A percentile compares a stretch with the other conserved stretches of the same genome.
phyloP scores from a whole-genome alignment of 139 green algal genomes.

The Spirogloea muscicola region DNA sequence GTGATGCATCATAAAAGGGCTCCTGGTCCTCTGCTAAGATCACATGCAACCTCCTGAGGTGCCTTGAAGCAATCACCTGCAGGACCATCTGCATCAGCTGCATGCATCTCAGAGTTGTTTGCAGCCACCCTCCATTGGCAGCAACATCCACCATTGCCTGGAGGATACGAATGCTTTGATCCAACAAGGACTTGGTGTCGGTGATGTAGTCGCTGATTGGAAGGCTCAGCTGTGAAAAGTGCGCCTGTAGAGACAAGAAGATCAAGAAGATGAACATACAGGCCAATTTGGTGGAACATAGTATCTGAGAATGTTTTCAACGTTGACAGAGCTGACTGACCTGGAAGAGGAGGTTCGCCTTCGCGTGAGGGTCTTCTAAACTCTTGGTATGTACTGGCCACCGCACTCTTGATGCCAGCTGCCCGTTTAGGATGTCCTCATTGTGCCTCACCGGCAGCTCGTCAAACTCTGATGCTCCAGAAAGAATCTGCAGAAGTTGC shows the following conservation, averaged over 20 bases:
- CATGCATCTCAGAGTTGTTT: constrained; percentile 70
- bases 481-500: constrained; percentile 69
- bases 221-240: constrained; percentile 72
- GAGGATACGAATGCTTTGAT: constrained; percentile 85
- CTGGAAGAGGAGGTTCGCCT: constrained; percentile 85
- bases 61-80: too few relatives aligned
- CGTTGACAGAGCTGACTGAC: constrained; percentile 5
- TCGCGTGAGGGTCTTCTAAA: constrained; percentile 88
- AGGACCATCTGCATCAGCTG: constrained; percentile 79
- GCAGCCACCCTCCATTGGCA: constrained; percentile 75
- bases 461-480: constrained; percentile 81
- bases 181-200: constrained; percentile 86
- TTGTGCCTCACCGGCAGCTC: constrained; percentile 97
- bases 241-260: too few relatives aligned
- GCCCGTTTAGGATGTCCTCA: constrained; percentile 90
- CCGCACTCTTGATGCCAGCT: constrained; percentile 52
- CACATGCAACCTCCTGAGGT: too few relatives aligned
- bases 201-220: constrained; percentile 94
- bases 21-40: too few relatives aligned
- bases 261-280: too few relatives aligned
- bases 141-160: constrained; percentile 86
- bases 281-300: too few relatives aligned
- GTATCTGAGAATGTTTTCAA: too few relatives aligned
- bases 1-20: too few relatives aligned
- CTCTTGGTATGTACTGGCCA: constrained; percentile 58